Base-by-base conservation (phyloP, 305 asterid genomes). In the Solanum hybrid region DNA sequence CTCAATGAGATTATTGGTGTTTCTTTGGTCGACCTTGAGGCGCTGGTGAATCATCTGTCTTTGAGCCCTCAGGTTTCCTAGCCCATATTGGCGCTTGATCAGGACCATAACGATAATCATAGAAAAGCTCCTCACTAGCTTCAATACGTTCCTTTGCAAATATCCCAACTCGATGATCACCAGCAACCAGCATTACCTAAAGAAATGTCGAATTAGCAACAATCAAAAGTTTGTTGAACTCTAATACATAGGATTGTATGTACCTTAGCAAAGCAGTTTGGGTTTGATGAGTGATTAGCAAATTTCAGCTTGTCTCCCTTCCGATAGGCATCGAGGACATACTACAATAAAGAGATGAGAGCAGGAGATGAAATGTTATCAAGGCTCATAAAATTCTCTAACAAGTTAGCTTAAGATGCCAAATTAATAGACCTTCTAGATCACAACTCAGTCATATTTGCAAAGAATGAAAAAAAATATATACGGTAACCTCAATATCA, bases 81-180 rank as follows among this genome's bases (percentile, higher is more conserved):
- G 99, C 99, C 99, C 99, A 98, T 14, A 90, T 35, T 12, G 99
- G 99, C 11, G 99, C 98, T 91, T 94, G 94, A 90, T 96, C 99
- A n/a, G 99, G 99, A 20, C 98, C 98, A 89, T 98, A 97, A 6
- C 98, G 97, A 90, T 97, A 98, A 87, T 98, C 99, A 57, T 98
- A 97, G 91, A 98, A 98, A 79, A 97, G 95, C 94, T 98, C 99
- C 89, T 96, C 97, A 24, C 98, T 95, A 67, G 98, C 95, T 87
- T 94, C 98, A 39, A 98, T 95, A 51, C 81, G 95, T 92, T 98
- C 99, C 2, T 98, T 98, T 18, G 99, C 99, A 86, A 93, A 98
- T 77, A 98, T 98, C 37, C 99, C 99, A 86, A 98, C 99, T 28
- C 98, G 98, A 90, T 98, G 99, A 91, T 98, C 99, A 64, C 99